Evolutionary conservation across 1,139 yeast species (phyloP), one percentile per base, ranked within the genome.

Genomic region (Meyerozyma smithsonii): DNA sequence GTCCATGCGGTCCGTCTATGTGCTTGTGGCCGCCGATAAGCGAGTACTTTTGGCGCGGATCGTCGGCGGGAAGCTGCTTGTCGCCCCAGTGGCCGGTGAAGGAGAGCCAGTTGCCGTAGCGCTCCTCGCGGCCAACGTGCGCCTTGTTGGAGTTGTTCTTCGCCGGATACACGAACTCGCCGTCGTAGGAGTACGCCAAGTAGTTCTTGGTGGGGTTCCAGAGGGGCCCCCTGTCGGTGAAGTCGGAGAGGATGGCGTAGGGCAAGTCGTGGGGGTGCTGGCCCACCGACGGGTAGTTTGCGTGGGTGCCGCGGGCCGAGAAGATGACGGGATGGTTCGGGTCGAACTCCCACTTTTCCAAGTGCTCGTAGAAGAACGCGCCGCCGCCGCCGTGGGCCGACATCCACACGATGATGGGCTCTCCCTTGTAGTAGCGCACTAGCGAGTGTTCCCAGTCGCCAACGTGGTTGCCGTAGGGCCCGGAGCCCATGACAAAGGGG

Each of bases 401-500:
- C 95, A 92, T 86, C 97, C 97, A 92, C n/a, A 90, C 80, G 42
- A 84, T 76, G n/a, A 81, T 72, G 0, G 98, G 97, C 45, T 72
- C 65, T 0, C 96, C 96, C 4, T 84, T 74, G 50, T 81, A 76
- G 58, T 86, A 92, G 25, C 98, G 69, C 10, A 89, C 94, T 32
- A 92, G 64, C 3, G 95, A 81, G 59, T 92, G 98, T 53, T 92
- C 98, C 98, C 98, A 92, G 64, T 92, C 98, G 4, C 97, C 98
- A 24, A 92, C 81, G 55, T 92, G 98, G 56, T 90, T 86, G 0
- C 98, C 98, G 65, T 84, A 92, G 0, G 98, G 98, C 0, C 98
- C 98, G 32, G 79, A 77, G 3, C 97, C 97, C 97, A 90, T 90
- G 11, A 92, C 97, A 62, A 81, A 92, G 0, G 98, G 97, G 0